phyloP scores from a whole-genome alignment of 208 protist genomes.

The Trypanosoma conorhini region DNA sequence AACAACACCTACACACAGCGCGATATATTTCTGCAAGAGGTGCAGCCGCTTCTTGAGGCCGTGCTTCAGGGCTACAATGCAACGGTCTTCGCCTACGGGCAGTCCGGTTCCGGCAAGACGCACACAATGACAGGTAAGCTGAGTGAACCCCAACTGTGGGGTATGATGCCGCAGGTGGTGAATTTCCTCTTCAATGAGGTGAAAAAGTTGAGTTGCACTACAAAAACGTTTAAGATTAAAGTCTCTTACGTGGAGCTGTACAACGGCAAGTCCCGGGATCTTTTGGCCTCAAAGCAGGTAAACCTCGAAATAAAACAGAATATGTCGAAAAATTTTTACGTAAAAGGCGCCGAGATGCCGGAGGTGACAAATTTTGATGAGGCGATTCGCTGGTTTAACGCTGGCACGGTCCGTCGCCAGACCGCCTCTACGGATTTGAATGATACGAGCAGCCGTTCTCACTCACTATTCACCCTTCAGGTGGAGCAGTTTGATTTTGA shows the following conservation, averaged over 20 bases:
- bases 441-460: constrained; percentile 89
- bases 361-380: constrained; percentile 87
- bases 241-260: constrained; percentile 92
- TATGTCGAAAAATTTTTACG: constrained; percentile 93
- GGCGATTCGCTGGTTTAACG: constrained; percentile 86
- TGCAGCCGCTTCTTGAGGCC: constrained; percentile 83
- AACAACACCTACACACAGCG: constrained; percentile 93
- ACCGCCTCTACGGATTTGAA: constrained; percentile 93
- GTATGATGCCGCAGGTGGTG: constrained; percentile 92
- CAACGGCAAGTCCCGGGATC: constrained; percentile 89
- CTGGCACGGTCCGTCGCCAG: constrained; percentile 83
- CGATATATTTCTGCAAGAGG: constrained; percentile 90
- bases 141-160: constrained; percentile 69
- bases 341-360: constrained; percentile 88
- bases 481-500: constrained; percentile 89
- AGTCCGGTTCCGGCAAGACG: constrained; percentile 93
- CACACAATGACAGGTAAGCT: constrained; percentile 92
- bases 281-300: constrained; percentile 75
- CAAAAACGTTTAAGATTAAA: constrained; percentile 87
- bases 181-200: constrained; percentile 88
- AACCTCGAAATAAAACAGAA: constrained; percentile 93
- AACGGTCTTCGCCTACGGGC: constrained; percentile 92
- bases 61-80: constrained; percentile 93
- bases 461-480: constrained; percentile 91
- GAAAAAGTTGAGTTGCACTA: constrained; percentile 78